phyloP scores from a whole-genome alignment of 2,329 filamentous ascomycete species.

The Aureobasidium subglaciale region DNA sequence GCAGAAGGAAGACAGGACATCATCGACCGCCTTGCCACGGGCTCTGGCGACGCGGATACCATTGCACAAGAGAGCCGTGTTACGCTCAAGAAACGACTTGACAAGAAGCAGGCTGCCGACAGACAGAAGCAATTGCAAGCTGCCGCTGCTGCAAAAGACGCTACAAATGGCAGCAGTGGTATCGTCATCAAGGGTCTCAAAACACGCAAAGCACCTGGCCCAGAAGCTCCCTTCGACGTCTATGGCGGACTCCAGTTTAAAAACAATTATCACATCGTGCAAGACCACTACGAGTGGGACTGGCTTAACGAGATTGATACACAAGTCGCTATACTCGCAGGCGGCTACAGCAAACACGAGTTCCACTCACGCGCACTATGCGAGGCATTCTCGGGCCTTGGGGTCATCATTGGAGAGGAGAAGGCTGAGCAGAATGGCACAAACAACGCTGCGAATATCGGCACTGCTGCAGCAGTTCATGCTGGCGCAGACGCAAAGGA shows the following conservation, averaged over 20 bases:
- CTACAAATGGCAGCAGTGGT: constrained; percentile 28
- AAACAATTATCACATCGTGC: constrained; percentile 60
- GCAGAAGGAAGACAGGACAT: constrained; percentile 60
- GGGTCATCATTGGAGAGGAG: constrained; percentile 80
- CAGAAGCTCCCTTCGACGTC: constrained; percentile 76
- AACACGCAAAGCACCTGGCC: constrained; percentile 51
- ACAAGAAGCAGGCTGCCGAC: constrained; percentile 46
- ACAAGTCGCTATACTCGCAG: constrained; percentile 61
- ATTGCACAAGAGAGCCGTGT: constrained; percentile 51
- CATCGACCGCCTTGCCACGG: constrained; percentile 60
- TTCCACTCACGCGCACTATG: constrained; percentile 76
- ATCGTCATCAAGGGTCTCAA: constrained; percentile 73
- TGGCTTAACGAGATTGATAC: constrained; percentile 62
- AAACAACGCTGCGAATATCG: constrained; percentile 28
- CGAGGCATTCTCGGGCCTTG: constrained; percentile 84
- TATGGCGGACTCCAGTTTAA: constrained; percentile 69
- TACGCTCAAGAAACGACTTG: constrained; percentile 65
- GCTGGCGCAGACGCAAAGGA: constrained; percentile 54
- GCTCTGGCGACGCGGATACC: constrained; percentile 53
- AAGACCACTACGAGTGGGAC: constrained; percentile 65
- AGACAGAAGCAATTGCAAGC: constrained; percentile 35
- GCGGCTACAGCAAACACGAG: constrained; percentile 76
- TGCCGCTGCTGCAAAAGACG: constrained; percentile 33
- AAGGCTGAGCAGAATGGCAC: constrained; percentile 34
- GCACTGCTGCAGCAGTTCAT: constrained; percentile 24